Evolutionary conservation across 495 filamentous ascomycete genomes (phyloP).

Genomic region (Delitschia confertaspora): DNA sequence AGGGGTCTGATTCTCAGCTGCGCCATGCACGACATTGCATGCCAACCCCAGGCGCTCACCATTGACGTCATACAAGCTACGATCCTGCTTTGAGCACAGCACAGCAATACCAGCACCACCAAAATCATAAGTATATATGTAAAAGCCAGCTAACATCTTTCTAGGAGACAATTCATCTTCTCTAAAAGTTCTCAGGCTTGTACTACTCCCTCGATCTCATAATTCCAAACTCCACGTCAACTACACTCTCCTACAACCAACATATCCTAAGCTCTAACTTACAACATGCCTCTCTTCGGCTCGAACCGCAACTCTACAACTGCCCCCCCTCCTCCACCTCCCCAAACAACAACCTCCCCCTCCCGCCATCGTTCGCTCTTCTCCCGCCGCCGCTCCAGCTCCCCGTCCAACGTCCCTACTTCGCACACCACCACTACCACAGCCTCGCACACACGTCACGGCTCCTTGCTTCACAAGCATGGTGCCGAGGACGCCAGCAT

Average conservation of each 20-base stretch:
- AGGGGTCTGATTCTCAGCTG: no score
- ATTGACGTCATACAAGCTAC: no score
- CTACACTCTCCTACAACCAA: neutral
- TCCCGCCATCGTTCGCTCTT: conserved; percentile 41
- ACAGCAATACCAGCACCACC: no score
- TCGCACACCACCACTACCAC: conserved; percentile 10
- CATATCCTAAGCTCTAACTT: neutral
- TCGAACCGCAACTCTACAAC: conserved; percentile 3
- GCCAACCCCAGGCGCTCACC: no score
- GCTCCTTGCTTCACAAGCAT: conserved; percentile 41
- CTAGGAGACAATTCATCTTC: no score
- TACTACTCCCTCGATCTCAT: no score
- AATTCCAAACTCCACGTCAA: neutral
- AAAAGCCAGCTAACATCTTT: no score
- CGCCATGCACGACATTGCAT: no score
- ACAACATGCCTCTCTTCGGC: conserved; percentile 29
- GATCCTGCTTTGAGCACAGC: no score
- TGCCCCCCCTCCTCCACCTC: conserved; percentile 18
- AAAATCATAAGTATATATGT: no score
- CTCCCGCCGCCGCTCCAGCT: conserved; percentile 38
- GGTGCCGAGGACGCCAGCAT: conserved; percentile 51
- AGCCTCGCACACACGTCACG: conserved; percentile 23
- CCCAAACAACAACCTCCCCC: conserved; percentile 17
- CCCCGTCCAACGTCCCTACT: conserved; percentile 24
- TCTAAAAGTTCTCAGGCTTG: no score